These are phyloP conservation scores for Ustilago hordei DNA, from an alignment of 1,284 basidiomycete genomes.

Conservation along the genomic window DNA sequence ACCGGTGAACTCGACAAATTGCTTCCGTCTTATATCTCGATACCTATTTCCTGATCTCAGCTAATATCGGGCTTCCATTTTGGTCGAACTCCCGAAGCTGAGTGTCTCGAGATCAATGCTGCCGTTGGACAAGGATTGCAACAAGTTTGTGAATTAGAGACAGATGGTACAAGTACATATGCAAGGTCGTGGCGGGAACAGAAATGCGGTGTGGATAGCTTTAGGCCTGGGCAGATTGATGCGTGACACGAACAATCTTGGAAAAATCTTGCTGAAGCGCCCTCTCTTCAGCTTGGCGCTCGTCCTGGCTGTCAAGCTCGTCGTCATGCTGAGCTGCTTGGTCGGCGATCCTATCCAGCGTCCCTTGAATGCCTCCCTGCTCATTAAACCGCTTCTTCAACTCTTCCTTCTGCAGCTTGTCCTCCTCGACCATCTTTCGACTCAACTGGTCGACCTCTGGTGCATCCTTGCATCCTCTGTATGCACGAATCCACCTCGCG, in stretches of 20 bases:
- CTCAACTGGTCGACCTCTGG: constrained; percentile 49
- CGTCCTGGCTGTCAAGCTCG: constrained; percentile 24
- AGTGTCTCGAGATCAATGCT: too few relatives aligned
- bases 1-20: constrained; percentile 1
- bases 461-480: constrained; percentile 45
- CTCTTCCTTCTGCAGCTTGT: constrained; percentile 50
- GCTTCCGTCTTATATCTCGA: neutral
- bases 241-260: constrained; percentile 55
- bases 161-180: constrained; percentile 26
- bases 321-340: constrained; percentile 27
- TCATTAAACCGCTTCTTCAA: constrained; percentile 44
- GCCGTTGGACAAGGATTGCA: neutral
- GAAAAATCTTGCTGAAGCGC: constrained; percentile 47
- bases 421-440: constrained; percentile 54
- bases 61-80: neutral
- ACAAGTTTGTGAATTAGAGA: neutral
- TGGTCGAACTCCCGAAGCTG: neutral
- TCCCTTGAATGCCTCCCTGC: constrained; percentile 46
- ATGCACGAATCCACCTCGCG: constrained; percentile 50
- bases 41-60: neutral
- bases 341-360: constrained; percentile 45
- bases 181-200: neutral
- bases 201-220: too few relatives aligned
- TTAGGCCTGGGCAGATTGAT: constrained; percentile 17
- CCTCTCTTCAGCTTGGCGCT: constrained; percentile 34